These are phyloP conservation scores for Ophidiomyces ophidiicola DNA, from an alignment of 2,329 filamentous ascomycete species.

Conservation along the genomic window DNA sequence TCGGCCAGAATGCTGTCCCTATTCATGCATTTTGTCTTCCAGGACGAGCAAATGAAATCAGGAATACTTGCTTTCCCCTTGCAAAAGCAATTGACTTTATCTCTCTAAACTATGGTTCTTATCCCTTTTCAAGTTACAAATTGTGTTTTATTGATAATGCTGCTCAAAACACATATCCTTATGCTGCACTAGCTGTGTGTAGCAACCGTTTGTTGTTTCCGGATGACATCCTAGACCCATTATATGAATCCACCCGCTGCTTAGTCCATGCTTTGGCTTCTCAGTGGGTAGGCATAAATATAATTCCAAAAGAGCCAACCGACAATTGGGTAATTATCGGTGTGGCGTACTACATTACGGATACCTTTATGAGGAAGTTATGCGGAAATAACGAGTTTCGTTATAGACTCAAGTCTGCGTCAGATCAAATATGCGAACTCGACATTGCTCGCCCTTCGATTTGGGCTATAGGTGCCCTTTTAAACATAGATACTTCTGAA, in stretches of 20 bases:
- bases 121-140: constrained; percentile 86
- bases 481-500: constrained; percentile 74
- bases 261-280: constrained; percentile 74
- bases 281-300: constrained; percentile 90
- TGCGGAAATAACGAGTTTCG: constrained; percentile 93
- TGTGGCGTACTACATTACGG: constrained; percentile 88
- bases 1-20: constrained; percentile 77
- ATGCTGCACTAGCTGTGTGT: constrained; percentile 75
- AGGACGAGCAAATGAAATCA: constrained; percentile 64
- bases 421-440: constrained; percentile 67
- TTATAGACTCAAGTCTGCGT: constrained; percentile 73
- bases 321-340: constrained; percentile 87
- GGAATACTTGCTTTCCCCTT: constrained; percentile 75
- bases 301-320: constrained; percentile 65
- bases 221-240: constrained; percentile 70
- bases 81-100: constrained; percentile 83
- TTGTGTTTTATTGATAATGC: constrained; percentile 90
- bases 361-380: constrained; percentile 77
- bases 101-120: constrained; percentile 74
- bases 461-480: constrained; percentile 61
- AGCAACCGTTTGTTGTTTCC: constrained; percentile 78
- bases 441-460: constrained; percentile 76
- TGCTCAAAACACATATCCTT: constrained; percentile 58
- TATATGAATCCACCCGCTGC: constrained; percentile 67
- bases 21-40: constrained; percentile 88